These are phyloP conservation scores for Phytophthora pluvialis DNA, from an alignment of 352 stramenopile species.

Conservation along the genomic window DNA sequence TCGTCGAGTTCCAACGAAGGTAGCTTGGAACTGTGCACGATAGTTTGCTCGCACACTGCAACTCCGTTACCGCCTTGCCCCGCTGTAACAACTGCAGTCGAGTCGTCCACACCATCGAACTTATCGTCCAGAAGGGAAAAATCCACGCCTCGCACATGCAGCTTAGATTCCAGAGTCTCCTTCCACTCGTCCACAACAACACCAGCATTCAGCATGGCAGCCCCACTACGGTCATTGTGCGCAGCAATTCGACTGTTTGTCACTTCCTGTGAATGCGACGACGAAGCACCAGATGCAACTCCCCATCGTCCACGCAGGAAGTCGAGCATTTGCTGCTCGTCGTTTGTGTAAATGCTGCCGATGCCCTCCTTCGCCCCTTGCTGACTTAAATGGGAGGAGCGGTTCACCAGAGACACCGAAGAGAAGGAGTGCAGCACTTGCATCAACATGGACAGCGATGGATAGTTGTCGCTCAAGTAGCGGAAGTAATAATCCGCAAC, in stretches of 20 bases:
- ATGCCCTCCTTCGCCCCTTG: conserved; percentile 10
- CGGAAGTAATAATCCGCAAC: conserved; percentile 69
- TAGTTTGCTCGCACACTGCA: conserved; percentile 1
- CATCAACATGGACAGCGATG: conserved; percentile 74
- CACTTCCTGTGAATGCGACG: conserved; percentile 2
- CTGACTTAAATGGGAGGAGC: conserved; percentile 2
- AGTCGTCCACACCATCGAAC: conserved; percentile 23
- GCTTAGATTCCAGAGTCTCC: conserved; percentile 25
- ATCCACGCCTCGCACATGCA: conserved; percentile 41
- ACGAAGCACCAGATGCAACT: conserved; percentile 14
- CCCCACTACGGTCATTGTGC: conserved; percentile 32
- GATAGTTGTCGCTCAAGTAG: conserved; percentile 68
- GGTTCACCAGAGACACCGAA: conserved; percentile 20
- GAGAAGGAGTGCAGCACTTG: conserved; percentile 60
- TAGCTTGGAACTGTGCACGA: conserved; percentile 18
- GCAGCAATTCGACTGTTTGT: conserved; percentile 24
- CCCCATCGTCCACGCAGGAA: conserved; percentile 35
- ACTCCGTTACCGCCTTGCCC: neutral
- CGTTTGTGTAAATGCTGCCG: conserved; percentile 13
- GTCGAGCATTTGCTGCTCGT: conserved; percentile 38
- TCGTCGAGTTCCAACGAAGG: conserved; percentile 35
- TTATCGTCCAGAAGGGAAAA: conserved; percentile 46
- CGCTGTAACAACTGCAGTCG: neutral
- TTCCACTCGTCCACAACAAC: conserved; percentile 49
- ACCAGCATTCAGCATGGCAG: conserved; percentile 32